Evolutionary conservation across 106 monocot genomes (phyloP), one percentile per base, ranked within the genome.

Genomic region (Dendrobium chrysotoxum): DNA sequence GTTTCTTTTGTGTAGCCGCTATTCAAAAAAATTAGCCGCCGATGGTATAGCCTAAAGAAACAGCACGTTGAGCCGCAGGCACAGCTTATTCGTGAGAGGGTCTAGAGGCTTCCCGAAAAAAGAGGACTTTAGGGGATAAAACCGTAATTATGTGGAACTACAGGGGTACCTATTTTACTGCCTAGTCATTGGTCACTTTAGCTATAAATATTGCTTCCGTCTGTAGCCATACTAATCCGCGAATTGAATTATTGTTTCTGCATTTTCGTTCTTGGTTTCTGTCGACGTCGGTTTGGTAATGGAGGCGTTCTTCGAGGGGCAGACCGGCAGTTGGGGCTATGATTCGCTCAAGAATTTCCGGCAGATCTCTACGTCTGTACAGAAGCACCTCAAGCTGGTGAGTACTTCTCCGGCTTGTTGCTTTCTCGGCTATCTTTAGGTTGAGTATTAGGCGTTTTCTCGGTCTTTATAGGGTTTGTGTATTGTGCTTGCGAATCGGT

Each of bases 311-410:
- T 89, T 82, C 81, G 65, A 54, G 44, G n/a, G 23, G 45, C 47
- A 35, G 53, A 42, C 84, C 7, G 26, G 75, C 5, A 71, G 68
- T 1, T 90, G 90, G 88, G 86, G 83, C 80, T 89, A 82, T 39
- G 92, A 95, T 12, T 85, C 95, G 17, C 86, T 95, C 20, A 95
- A 90, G 83, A 93, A 94, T 66, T 81, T 93, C 39, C 40, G 85
- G 18, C 89, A 90, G 81, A 90, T 96, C 82, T 81, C 87, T 15
- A 89, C 92, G 28, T 23, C 17, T 40, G 93, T 96, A 55, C 96
- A 94, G 85, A 81, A 79, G 12, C 96, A 96, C 76, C 93, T 96
- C 80, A 92, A 89, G 68, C 77, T 86, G 86, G 96, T 96, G 30
- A 53, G 80, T 31, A 4, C 15, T 53, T 44, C 20, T 70, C 26